Evolutionary conservation across 169 alveolate genomes (phyloP), one percentile per base, ranked within the genome.

Genomic region (Cryptosporidium sp.): DNA sequence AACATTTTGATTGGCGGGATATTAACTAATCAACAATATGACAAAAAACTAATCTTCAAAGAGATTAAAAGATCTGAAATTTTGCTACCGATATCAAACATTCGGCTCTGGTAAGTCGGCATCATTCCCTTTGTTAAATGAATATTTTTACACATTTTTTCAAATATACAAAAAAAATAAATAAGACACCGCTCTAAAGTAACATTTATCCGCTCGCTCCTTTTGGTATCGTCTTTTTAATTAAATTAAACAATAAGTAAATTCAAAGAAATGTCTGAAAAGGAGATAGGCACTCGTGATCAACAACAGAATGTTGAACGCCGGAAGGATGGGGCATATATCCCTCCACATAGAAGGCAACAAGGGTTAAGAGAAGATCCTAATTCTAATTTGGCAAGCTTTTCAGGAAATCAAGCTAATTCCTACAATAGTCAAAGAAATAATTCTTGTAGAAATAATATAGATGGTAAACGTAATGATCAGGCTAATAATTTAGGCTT

Each of bases 311-410:
- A 45, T 80, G 61, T 58, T 23, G 89, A 60, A 42, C 56, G 89
- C 60, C 56, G 65, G 67, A 80, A 80, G 48, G 60, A 45, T 48
- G 89, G 80, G 31, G 68, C 89, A 10, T 80, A 80, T n/a, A 80
- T 80, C 44, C 89, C 89, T 52, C 89, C 89, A 2, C 89, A 80
- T 62, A 61, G 89, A 42, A 80, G 89, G 51, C 89, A 80, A 16
- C 75, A 62, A 42, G 62, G 68, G 26, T 60, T 80, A 44, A 60
- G 68, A 44, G 89, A 80, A 31, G 89, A 80, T 62, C 26, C 89
- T 18, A 80, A 80, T 39, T 18, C 21, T 29, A 48, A 44, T 39
- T 29, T 70, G n/a, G 12, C 65, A 9, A 65, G 31, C 35, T 7
- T 21, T 8, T 21, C 61, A 3, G 89, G 80, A 21, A 80, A 65